Evolutionary conservation across 805 yeast genomes (phyloP).

Genomic region (Wickerhamiella occidentalis): DNA sequence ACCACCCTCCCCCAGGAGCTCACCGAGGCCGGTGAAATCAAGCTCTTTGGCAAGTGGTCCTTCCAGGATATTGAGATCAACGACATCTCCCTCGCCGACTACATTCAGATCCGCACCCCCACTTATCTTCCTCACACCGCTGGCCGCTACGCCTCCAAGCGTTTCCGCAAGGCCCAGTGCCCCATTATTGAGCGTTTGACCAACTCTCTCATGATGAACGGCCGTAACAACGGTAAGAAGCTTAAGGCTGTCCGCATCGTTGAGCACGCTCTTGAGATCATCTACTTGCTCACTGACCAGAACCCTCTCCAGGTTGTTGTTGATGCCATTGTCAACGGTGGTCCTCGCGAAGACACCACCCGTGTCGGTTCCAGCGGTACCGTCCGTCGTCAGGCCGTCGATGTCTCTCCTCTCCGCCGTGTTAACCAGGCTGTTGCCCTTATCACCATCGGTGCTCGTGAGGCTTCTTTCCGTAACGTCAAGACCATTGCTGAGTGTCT

Average conservation of each 20-base stretch:
- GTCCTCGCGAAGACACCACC: conserved; percentile 99
- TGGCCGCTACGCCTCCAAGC: conserved; percentile 98
- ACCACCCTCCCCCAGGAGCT: conserved; percentile 95
- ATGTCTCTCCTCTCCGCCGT: conserved; percentile 99
- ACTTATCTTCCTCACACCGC: conserved; percentile 98
- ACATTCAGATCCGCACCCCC: conserved; percentile 96
- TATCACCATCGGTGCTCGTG: conserved; percentile 98
- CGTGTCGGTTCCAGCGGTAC: conserved; percentile 99
- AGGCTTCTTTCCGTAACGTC: conserved; percentile 99
- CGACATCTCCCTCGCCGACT: conserved; percentile 96
- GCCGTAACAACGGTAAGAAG: conserved; percentile 99
- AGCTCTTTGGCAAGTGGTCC: conserved; percentile 99
- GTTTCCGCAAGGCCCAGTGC: conserved; percentile 99
- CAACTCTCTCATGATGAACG: conserved; percentile 99
- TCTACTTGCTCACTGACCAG: conserved; percentile 92
- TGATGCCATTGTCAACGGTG: conserved; percentile 99
- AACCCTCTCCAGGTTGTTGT: conserved; percentile 99
- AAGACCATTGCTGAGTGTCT: conserved; percentile 99
- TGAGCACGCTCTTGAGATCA: conserved; percentile 98
- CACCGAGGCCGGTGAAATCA: conserved; percentile 90
- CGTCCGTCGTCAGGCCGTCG: conserved; percentile 99
- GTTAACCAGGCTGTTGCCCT: conserved; percentile 98
- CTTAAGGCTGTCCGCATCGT: conserved; percentile 99
- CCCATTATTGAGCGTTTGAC: conserved; percentile 98
- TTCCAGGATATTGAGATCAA: conserved; percentile 94